phyloP scores from a whole-genome alignment of 352 stramenopile genomes.

The Pythium myriotylum region DNA sequence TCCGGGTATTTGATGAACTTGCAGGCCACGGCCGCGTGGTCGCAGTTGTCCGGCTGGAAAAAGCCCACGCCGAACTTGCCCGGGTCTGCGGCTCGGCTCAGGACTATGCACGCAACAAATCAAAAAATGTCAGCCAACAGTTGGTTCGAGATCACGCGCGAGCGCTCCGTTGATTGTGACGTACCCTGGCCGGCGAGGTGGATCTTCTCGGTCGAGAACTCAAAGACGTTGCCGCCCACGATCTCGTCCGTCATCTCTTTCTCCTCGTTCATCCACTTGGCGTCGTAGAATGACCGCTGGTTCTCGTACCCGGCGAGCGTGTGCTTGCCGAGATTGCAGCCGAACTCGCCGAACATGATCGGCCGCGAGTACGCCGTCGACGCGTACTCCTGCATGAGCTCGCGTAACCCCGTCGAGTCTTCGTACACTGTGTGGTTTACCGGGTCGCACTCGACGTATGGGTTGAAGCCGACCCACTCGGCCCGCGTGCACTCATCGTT shows the following conservation, averaged over 20 bases:
- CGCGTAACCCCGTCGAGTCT: conserved; percentile 43
- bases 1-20: conserved; percentile 50
- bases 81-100: neutral
- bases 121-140: neutral
- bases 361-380: conserved; percentile 35
- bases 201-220: conserved; percentile 42
- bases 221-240: conserved; percentile 35
- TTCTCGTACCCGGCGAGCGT: conserved; percentile 52
- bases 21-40: conserved; percentile 39
- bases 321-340: conserved; percentile 49
- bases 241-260: conserved; percentile 11
- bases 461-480: conserved; percentile 56
- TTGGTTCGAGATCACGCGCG: too few species aligned
- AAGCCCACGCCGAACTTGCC: conserved; percentile 51
- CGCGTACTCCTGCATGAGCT: conserved; percentile 53
- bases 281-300: conserved; percentile 49
- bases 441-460: conserved; percentile 57
- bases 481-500: conserved; percentile 42
- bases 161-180: too few species aligned
- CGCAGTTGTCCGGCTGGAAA: conserved; percentile 46
- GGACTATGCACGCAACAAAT: neutral
- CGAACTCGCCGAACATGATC: conserved; percentile 60
- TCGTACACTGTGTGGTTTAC: conserved; percentile 23
- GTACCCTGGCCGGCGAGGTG: conserved; percentile 1
- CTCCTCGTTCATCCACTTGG: conserved; percentile 50